A percentile compares a stretch with the other conserved stretches of the same genome.
Evolutionary conservation across 192 early-diverging fungal species (phyloP).

Genomic region (Gryganskiella cystojenkinii): DNA sequence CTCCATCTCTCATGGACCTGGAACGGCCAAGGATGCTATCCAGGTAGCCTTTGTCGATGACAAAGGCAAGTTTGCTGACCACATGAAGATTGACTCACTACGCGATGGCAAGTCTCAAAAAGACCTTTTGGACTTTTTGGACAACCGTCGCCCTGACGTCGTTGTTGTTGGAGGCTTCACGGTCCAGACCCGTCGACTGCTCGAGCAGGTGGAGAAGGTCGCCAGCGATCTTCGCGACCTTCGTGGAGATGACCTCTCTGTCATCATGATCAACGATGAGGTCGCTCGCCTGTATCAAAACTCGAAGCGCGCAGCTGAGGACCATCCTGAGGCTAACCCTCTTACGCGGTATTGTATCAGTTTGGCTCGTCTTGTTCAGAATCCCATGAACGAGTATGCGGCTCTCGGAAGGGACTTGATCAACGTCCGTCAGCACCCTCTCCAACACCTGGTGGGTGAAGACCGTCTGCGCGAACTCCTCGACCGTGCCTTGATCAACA

Average conservation of each 20-base stretch:
- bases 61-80: constrained; percentile 75
- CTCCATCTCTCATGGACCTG: constrained; percentile 79
- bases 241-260: constrained; percentile 59
- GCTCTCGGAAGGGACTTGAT: constrained; percentile 72
- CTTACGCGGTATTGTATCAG: constrained; percentile 89
- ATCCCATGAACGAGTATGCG: constrained; percentile 84
- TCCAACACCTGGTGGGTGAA: constrained; percentile 75
- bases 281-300: constrained; percentile 88
- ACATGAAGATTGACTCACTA: constrained; percentile 71
- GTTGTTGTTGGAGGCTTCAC: constrained; percentile 86
- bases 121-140: constrained; percentile 67
- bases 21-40: constrained; percentile 63
- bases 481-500: constrained; percentile 90
- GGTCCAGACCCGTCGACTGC: constrained; percentile 77
- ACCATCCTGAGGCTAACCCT: constrained; percentile 74
- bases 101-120: constrained; percentile 54
- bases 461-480: constrained; percentile 72
- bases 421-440: constrained; percentile 78
- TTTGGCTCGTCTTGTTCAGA: constrained; percentile 86
- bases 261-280: constrained; percentile 89
- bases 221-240: constrained; percentile 62
- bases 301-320: constrained; percentile 71
- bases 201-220: constrained; percentile 71
- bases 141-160: constrained; percentile 74
- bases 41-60: constrained; percentile 80